phyloP scores from a whole-genome alignment of 139 green algal species.

The Pedinophyceae sp. region DNA sequence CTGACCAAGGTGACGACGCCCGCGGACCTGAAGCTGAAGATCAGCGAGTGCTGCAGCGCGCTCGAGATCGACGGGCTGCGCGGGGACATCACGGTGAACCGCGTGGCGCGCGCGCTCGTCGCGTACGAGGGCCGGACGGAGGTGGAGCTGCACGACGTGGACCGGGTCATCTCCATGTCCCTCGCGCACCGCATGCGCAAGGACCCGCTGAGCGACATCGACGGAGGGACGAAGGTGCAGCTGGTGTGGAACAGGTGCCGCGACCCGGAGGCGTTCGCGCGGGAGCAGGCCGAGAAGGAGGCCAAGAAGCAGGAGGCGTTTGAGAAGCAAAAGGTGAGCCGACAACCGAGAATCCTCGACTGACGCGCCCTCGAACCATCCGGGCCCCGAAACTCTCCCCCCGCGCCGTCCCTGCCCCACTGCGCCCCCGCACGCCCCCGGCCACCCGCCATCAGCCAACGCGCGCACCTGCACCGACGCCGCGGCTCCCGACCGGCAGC shows the following conservation, averaged over 20 bases:
- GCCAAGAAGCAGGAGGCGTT: slow-evolving; percentile 18
- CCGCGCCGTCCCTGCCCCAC: too few relatives aligned
- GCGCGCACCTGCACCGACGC: too few relatives aligned
- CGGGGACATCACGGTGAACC: slow-evolving; percentile 77
- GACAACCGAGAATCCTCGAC: too few relatives aligned
- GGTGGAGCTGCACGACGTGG: slow-evolving; percentile 58
- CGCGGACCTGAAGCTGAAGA: slow-evolving; percentile 39
- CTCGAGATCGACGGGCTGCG: slow-evolving; percentile 82
- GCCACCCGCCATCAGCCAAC: neutral
- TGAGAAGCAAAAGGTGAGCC: too few relatives aligned
- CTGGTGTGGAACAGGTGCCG: slow-evolving; percentile 48
- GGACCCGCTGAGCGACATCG: slow-evolving; percentile 78
- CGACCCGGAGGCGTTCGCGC: slow-evolving; percentile 28
- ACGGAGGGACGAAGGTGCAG: slow-evolving; percentile 69
- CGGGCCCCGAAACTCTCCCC: too few relatives aligned
- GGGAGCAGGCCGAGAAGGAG: slow-evolving; percentile 7
- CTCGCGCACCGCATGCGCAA: slow-evolving; percentile 87
- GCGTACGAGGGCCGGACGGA: slow-evolving; percentile 51
- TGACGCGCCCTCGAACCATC: too few relatives aligned
- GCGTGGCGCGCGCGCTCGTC: slow-evolving; percentile 57
- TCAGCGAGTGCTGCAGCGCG: slow-evolving; percentile 72
- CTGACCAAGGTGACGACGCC: slow-evolving; percentile 30
- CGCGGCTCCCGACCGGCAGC: too few relatives aligned
- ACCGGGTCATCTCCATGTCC: slow-evolving; percentile 50
- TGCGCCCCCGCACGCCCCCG: slow-evolving; percentile 3